A percentile compares a stretch with the other conserved stretches of the same genome.
These are phyloP conservation scores for Salix viminalis DNA, from an alignment of 345 rosid genomes.

Conservation along the genomic window DNA sequence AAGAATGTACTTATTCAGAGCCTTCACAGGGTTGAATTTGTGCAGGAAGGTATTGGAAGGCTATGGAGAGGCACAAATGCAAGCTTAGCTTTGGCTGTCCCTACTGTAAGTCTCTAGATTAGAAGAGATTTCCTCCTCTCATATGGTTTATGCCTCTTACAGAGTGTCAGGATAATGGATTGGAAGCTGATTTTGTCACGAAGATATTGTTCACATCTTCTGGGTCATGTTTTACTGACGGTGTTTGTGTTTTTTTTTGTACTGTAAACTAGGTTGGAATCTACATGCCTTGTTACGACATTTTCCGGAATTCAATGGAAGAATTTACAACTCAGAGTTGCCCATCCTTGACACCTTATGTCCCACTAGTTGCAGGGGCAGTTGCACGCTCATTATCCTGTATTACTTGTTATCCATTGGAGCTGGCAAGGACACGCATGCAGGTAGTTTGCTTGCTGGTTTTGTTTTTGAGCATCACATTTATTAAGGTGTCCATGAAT, in stretches of 20 bases:
- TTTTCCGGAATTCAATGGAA: conserved; percentile 70
- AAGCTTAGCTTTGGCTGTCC: conserved; percentile 86
- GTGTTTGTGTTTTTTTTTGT: background rate
- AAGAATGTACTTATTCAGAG: background rate
- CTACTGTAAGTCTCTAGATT: conserved; percentile 51
- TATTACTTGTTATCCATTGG: conserved; percentile 82
- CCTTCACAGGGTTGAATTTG: conserved; percentile 30
- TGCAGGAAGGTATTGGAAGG: conserved; percentile 82
- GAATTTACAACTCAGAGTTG: conserved; percentile 38
- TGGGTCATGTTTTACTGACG: background rate
- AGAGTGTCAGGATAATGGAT: background rate
- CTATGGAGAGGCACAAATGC: conserved; percentile 98
- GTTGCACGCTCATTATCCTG: conserved; percentile 89
- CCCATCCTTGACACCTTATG: conserved; percentile 50
- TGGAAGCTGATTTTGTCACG: background rate
- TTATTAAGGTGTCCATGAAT: background rate
- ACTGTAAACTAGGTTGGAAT: conserved; percentile 69
- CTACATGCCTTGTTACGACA: conserved; percentile 84
- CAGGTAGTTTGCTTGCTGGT: conserved; percentile 46
- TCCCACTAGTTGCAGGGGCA: conserved; percentile 69
- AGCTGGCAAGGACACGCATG: conserved; percentile 96
- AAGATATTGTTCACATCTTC: background rate
- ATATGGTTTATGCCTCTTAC: background rate
- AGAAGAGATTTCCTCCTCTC: background rate
- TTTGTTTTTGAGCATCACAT: background rate